Percentiles rank a stretch among this genome's conserved stretches.
These are phyloP conservation scores for Porcisia hertigi DNA, from an alignment of 208 protist genomes.

Conservation along the genomic window DNA sequence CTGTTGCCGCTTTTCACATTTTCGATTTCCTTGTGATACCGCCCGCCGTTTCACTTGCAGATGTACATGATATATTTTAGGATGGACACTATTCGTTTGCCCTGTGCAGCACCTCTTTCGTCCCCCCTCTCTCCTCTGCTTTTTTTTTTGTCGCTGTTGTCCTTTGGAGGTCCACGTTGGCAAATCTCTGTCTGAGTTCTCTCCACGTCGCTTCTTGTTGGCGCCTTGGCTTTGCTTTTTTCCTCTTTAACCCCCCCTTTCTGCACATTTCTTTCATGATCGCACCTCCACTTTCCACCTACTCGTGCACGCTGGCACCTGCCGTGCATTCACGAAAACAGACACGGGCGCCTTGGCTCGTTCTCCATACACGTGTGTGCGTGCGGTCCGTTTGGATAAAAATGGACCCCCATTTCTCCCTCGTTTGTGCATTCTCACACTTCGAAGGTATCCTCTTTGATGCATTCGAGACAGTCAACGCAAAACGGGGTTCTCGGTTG, in stretches of 20 bases:
- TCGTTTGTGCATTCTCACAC: neutral
- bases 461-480: neutral
- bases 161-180: neutral
- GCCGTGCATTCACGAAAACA: neutral
- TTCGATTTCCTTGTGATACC: neutral
- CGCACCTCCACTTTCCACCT: no score
- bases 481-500: neutral
- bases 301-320: neutral
- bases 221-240: neutral
- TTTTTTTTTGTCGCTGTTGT: neutral
- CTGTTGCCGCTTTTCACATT: neutral
- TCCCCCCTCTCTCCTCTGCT: no score
- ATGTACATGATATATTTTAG: slow-evolving; percentile 5
- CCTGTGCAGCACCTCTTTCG: no score
- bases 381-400: neutral
- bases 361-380: neutral
- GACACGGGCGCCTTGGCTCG: neutral
- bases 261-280: no score
- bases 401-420: neutral
- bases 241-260: neutral
- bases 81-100: neutral
- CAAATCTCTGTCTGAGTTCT: neutral
- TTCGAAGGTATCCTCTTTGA: no score
- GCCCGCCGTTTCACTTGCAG: neutral
- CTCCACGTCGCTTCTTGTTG: neutral